phyloP scores from a whole-genome alignment of 768 basidiomycete species.

The Albatrellus ellisii region DNA sequence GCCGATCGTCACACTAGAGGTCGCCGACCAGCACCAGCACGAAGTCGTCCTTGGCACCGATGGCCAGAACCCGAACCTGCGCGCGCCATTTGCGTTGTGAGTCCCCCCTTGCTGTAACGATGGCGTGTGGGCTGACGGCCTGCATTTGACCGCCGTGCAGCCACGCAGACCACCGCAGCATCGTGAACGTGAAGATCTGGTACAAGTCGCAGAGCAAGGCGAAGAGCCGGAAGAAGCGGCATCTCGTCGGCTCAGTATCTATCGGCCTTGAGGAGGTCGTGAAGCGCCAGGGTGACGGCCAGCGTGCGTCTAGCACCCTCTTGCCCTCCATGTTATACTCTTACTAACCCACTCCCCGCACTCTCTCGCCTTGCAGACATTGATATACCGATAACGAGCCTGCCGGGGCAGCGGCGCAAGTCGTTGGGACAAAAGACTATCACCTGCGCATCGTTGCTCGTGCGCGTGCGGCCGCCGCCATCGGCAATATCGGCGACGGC shows the following conservation, averaged over 20 bases:
- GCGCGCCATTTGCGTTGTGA: constrained; percentile 39
- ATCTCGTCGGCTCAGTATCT: constrained; percentile 37
- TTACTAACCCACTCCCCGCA: background rate
- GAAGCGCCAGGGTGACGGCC: constrained; percentile 32
- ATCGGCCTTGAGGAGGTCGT: constrained; percentile 40
- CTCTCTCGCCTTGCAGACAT: constrained; percentile 6
- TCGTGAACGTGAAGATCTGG: constrained; percentile 42
- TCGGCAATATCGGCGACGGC: background rate
- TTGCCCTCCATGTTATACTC: background rate
- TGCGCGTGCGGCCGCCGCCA: constrained; percentile 10
- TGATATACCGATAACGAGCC: constrained; percentile 8
- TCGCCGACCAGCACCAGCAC: constrained; percentile 36
- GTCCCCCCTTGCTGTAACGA: constrained; percentile 17
- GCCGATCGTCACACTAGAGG: constrained; percentile 45
- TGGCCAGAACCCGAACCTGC: constrained; percentile 59
- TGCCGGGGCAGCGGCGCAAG: constrained; percentile 6
- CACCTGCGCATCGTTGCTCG: constrained; percentile 7
- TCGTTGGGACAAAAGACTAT: constrained; percentile 8
- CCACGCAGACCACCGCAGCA: constrained; percentile 26
- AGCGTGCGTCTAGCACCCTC: constrained; percentile 23
- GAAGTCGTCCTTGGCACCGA: constrained; percentile 52
- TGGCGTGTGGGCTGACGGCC: too few relatives aligned
- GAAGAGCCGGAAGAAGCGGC: constrained; percentile 42
- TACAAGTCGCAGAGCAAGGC: constrained; percentile 43
- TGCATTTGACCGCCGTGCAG: constrained; percentile 22